Evolutionary conservation across 169 alveolate genomes (phyloP).

Genomic region (Cryptosporidium ubiquitum): DNA sequence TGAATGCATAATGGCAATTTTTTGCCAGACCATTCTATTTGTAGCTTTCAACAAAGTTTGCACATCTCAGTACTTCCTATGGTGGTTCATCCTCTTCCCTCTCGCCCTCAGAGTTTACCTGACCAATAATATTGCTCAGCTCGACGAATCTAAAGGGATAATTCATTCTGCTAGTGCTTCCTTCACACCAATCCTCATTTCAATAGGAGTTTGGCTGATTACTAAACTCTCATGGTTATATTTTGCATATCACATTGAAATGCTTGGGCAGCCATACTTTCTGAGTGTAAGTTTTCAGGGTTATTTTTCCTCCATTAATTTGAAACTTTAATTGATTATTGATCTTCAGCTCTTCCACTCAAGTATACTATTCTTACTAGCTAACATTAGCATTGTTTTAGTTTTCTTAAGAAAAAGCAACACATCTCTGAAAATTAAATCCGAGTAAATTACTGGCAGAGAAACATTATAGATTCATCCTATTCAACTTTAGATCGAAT

Average conservation of each 20-base stretch:
- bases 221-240: constrained; percentile 79
- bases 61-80: constrained; percentile 93
- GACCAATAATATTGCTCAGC: constrained; percentile 74
- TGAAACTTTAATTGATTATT: not conserved
- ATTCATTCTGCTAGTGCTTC: constrained; percentile 49
- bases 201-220: constrained; percentile 77
- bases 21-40: constrained; percentile 90
- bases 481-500: not conserved
- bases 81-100: constrained; percentile 90
- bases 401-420: constrained; percentile 32
- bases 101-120: constrained; percentile 78
- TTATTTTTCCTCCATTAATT: not conserved
- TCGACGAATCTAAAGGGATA: constrained; percentile 60
- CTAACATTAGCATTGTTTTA: constrained; percentile 74
- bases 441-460: constrained; percentile 1
- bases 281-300: constrained; percentile 73
- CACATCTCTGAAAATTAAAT: not conserved
- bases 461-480: not conserved
- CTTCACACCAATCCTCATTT: constrained; percentile 32
- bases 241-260: constrained; percentile 79
- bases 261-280: constrained; percentile 72
- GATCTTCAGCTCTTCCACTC: constrained; percentile 78
- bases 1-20: constrained; percentile 79
- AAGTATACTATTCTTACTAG: constrained; percentile 76
- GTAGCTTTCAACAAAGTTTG: constrained; percentile 95